phyloP scores from a whole-genome alignment of 2,329 filamentous ascomycete genomes.

The Trematosphaeria pertusa region DNA sequence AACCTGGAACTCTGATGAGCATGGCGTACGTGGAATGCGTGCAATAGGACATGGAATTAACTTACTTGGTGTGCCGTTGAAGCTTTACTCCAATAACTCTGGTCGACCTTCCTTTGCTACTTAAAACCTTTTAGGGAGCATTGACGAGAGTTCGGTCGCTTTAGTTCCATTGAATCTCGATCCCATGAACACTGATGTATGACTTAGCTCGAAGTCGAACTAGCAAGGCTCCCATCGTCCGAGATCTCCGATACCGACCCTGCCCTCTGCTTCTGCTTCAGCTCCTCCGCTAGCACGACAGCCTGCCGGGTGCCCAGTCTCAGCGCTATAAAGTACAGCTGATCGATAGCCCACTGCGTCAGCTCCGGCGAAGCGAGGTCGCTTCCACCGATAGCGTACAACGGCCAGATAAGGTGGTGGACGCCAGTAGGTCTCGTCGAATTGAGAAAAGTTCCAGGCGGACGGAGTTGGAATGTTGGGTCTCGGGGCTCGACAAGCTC shows the following conservation, averaged over 20 bases:
- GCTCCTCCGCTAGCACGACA: constrained; percentile 28
- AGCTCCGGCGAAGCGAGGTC: constrained; percentile 22
- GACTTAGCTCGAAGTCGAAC: no score
- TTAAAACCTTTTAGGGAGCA: no score
- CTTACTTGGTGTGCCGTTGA: no score
- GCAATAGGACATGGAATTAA: no score
- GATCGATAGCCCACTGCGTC: constrained; percentile 31
- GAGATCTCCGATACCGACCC: constrained; percentile 3
- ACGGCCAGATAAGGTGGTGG: constrained; percentile 35
- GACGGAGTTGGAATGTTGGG: constrained; percentile 18
- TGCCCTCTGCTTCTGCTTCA: constrained; percentile 19
- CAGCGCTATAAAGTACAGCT: constrained; percentile 29
- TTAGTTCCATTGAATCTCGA: no score
- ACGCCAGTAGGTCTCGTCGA: constrained; percentile 27
- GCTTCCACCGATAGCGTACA: constrained; percentile 25
- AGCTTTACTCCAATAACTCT: no score
- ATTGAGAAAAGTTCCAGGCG: constrained; percentile 32
- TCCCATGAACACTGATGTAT: no score
- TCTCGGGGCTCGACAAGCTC: constrained; percentile 4
- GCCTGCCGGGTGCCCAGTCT: constrained; percentile 36
- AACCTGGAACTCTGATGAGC: no score
- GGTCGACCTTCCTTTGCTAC: no score
- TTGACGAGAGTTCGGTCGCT: no score
- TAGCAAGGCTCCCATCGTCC: neutral
- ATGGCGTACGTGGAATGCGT: no score